Evolutionary conservation across 2,329 filamentous ascomycete species (phyloP), one percentile per base, ranked within the genome.

Genomic region (Trichoderma cornu-damae): DNA sequence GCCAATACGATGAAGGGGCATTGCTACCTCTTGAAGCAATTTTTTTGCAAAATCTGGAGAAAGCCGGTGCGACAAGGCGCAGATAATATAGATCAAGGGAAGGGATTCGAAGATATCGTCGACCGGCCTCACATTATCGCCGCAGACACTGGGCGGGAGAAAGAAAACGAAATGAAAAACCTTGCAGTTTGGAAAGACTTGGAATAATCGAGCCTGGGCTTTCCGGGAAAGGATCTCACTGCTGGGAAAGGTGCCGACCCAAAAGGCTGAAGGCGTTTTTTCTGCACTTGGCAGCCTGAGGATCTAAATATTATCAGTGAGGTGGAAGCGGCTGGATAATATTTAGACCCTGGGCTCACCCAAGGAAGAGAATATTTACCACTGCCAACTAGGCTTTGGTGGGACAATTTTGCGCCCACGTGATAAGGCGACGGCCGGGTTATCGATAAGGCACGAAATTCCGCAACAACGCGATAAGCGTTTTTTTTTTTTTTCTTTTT

Each of bases 341-440:
- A n/a, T n/a, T n/a, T n/a, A 12, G 51, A 49, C 53, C 42, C 54
- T 57, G 38, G n/a, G 32, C 43, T 30, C 26, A 47, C 28, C 22
- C 38, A n/a, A n/a, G n/a, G n/a, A n/a, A n/a, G 30, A 38, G 35
- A 49, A 55, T 44, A 22, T n/a, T n/a, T n/a, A n/a, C n/a, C n/a
- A n/a, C n/a, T n/a, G n/a, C n/a, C n/a, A n/a, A n/a, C 34, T 26
- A 43, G 47, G 35, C 48, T 67, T 68, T 72, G 67, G 71, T 72
- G 71, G 71, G 71, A 72, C 67, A 70, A 65, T 68, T 67, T n/a
- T 71, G 67, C 68, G 65, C 67, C 70, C 72, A 74, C 72, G 72
- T 74, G 72, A 74, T 73, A 70, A 68, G 67, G 58, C 16, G 68
- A 57, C 20, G 12, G 59, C 49, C n/a, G 53, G 35, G 44, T 53